A percentile compares a stretch with the other conserved stretches of the same genome.
Conservation (phyloP, 2,329 filamentous ascomycete species). For the Westerdykella ornata region DNA sequence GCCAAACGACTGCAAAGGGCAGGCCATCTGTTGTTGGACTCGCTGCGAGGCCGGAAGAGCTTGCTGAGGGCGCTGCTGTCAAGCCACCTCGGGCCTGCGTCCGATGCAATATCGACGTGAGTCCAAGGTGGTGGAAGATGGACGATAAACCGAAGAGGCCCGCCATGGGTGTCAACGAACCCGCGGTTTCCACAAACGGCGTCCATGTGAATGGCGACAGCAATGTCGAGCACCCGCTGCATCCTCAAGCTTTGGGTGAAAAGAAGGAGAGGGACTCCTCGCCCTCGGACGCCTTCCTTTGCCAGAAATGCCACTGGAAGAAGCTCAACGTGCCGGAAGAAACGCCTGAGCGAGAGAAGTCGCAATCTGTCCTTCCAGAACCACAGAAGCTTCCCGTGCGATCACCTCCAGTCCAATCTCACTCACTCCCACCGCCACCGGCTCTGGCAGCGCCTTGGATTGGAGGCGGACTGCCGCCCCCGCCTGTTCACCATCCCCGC, state of each 20-base stretch:
- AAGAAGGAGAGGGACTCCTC: no score
- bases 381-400: slow-evolving; percentile 31
- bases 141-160: slow-evolving; percentile 15
- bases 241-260: neutral
- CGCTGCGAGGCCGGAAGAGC: slow-evolving; percentile 32
- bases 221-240: slow-evolving; percentile 11
- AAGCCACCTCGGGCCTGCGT: slow-evolving; percentile 37
- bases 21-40: slow-evolving; percentile 33
- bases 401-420: slow-evolving; percentile 27
- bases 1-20: slow-evolving; percentile 28
- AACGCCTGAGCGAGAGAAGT: slow-evolving; percentile 25
- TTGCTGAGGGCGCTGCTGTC: slow-evolving; percentile 24
- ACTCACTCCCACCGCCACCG: slow-evolving; percentile 15
- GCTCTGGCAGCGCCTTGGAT: slow-evolving; percentile 20
- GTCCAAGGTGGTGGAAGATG: slow-evolving; percentile 53
- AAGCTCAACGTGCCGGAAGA: slow-evolving; percentile 34
- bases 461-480: slow-evolving; percentile 13
- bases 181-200: slow-evolving; percentile 17
- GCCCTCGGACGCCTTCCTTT: slow-evolving; percentile 32
- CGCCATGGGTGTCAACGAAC: slow-evolving; percentile 15
- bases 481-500: slow-evolving; percentile 7
- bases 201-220: slow-evolving; percentile 14
- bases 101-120: slow-evolving; percentile 56
- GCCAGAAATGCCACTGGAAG: slow-evolving; percentile 46
- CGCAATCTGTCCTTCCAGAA: slow-evolving; percentile 20